phyloP scores from a whole-genome alignment of 148 eudicot genomes.

The Simmondsia chinensis region DNA sequence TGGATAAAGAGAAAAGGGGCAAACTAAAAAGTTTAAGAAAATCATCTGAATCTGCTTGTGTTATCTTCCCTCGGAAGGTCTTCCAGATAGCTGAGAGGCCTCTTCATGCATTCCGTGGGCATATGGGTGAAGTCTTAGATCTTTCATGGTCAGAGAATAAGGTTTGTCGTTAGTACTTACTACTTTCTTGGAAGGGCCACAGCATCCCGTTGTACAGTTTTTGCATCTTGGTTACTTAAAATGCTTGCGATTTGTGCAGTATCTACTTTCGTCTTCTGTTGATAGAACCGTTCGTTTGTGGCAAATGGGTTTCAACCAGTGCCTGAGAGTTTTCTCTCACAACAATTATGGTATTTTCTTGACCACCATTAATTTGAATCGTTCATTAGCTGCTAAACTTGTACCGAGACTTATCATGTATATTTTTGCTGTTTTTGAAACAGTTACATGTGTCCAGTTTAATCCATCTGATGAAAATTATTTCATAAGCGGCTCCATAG shows the following conservation, averaged over 20 bases:
- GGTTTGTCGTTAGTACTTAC: slow-evolving; percentile 48
- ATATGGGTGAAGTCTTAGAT: slow-evolving; percentile 69
- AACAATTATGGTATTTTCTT: slow-evolving; percentile 53
- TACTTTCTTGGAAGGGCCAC: background rate
- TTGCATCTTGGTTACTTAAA: background rate
- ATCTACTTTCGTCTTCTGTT: slow-evolving; percentile 66
- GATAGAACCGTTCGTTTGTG: slow-evolving; percentile 86
- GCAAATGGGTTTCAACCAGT: slow-evolving; percentile 58
- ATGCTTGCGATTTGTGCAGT: slow-evolving; percentile 28
- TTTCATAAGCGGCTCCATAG: slow-evolving; percentile 90
- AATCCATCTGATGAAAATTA: slow-evolving; percentile 64
- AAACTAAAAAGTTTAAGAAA: slow-evolving; percentile 34
- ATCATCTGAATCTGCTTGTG: slow-evolving; percentile 54
- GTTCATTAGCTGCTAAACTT: background rate
- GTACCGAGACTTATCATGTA: slow-evolving; percentile 3
- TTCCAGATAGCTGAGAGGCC: slow-evolving; percentile 63
- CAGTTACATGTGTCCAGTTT: slow-evolving; percentile 88
- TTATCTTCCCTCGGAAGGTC: slow-evolving; percentile 58
- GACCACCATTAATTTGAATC: background rate
- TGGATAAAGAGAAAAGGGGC: slow-evolving; percentile 32
- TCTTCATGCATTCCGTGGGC: slow-evolving; percentile 75
- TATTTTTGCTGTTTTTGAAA: slow-evolving; percentile 11
- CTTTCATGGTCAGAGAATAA: slow-evolving; percentile 77
- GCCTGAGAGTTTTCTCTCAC: slow-evolving; percentile 61
- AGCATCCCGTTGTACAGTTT: background rate